Percentiles rank a stretch among this genome's conserved stretches.
These are phyloP conservation scores for Xylogone sp. DNA, from an alignment of 2,329 filamentous ascomycete genomes.

Conservation along the genomic window DNA sequence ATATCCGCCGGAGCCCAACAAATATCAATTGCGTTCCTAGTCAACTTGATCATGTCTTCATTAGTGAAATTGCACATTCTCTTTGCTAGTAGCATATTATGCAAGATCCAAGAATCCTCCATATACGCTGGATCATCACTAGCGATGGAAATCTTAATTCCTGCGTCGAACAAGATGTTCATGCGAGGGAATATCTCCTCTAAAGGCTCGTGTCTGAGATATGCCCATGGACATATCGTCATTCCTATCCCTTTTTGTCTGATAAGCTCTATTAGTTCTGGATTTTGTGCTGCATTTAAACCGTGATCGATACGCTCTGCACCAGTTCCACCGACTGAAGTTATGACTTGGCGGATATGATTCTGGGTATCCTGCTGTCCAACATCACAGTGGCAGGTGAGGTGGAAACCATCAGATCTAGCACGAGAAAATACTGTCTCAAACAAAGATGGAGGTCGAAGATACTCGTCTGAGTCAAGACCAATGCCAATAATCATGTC, in stretches of 20 bases:
- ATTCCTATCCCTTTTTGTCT: constrained; percentile 47
- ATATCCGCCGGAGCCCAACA: constrained; percentile 40
- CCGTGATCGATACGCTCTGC: constrained; percentile 71
- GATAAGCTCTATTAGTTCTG: constrained; percentile 45
- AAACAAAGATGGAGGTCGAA: constrained; percentile 54
- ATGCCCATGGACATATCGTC: constrained; percentile 69
- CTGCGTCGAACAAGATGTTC: constrained; percentile 38
- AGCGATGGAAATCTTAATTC: constrained; percentile 38
- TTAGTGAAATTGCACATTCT: constrained; percentile 36
- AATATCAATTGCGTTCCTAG: constrained; percentile 39
- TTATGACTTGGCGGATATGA: constrained; percentile 48
- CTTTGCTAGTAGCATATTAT: constrained; percentile 41
- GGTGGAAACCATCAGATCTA: constrained; percentile 44
- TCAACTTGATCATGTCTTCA: constrained; percentile 38
- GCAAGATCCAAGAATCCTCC: constrained; percentile 45
- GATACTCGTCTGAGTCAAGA: constrained; percentile 58
- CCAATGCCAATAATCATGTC: constrained; percentile 51
- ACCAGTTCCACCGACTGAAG: constrained; percentile 54
- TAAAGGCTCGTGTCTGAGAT: constrained; percentile 47
- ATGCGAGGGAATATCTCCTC: constrained; percentile 37
- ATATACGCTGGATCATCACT: constrained; percentile 44
- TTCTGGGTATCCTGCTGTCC: constrained; percentile 68
- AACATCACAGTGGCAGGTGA: constrained; percentile 60
- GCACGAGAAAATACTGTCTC: constrained; percentile 54
- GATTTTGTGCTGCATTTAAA: constrained; percentile 51